These are phyloP conservation scores for Phytopythium oedochilum DNA, from an alignment of 352 stramenopile genomes.

Conservation along the genomic window DNA sequence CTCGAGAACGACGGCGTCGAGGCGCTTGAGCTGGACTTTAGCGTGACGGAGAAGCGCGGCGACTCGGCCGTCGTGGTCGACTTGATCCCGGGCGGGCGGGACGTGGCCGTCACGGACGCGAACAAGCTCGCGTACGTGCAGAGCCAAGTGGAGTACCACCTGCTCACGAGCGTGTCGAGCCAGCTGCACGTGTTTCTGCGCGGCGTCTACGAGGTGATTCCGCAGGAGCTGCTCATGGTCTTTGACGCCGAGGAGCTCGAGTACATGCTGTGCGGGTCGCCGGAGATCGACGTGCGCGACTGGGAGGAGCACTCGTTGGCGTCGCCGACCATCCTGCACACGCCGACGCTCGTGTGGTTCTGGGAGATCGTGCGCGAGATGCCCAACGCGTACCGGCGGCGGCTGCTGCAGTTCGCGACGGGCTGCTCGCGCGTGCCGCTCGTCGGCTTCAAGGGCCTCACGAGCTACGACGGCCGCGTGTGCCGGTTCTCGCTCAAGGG, in stretches of 20 bases:
- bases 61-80: slow-evolving; percentile 36
- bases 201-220: slow-evolving; percentile 97
- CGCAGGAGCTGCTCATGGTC: slow-evolving; percentile 87
- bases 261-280: slow-evolving; percentile 92
- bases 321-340: slow-evolving; percentile 28
- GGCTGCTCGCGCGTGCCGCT: slow-evolving; percentile 75
- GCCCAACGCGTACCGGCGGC: slow-evolving; percentile 64
- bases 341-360: slow-evolving; percentile 34
- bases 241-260: slow-evolving; percentile 98
- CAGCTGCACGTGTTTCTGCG: slow-evolving; percentile 91
- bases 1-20: slow-evolving; percentile 55
- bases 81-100: slow-evolving; percentile 41
- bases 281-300: slow-evolving; percentile 93
- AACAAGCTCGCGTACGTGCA: slow-evolving; percentile 95
- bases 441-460: slow-evolving; percentile 67
- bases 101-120: slow-evolving; percentile 90
- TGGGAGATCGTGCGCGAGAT: slow-evolving; percentile 88
- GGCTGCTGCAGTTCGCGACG: slow-evolving; percentile 79
- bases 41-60: slow-evolving; percentile 27
- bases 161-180: slow-evolving; percentile 89
- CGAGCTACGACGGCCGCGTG: slow-evolving; percentile 73
- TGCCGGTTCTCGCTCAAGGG: slow-evolving; percentile 69
- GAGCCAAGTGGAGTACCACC: slow-evolving; percentile 89
- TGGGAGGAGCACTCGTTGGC: slow-evolving; percentile 86
- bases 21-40: slow-evolving; percentile 58